Evolutionary conservation across 257 asterid genomes (phyloP), one percentile per base, ranked within the genome.

Genomic region (Sherardia arvensis): DNA sequence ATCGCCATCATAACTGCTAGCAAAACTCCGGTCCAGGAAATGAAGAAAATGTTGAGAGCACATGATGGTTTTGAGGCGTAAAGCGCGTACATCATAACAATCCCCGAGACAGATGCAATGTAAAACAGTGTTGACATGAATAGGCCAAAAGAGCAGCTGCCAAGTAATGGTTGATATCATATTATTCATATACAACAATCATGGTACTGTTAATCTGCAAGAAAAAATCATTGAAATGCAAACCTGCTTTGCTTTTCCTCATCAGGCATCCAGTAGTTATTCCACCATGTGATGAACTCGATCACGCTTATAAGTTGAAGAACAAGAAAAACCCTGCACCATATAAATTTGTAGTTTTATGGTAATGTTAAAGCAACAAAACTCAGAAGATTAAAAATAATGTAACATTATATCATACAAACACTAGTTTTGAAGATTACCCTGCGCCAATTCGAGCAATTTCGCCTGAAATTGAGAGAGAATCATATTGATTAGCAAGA

Each of bases 401-500:
- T 38, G 47, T 34, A 34, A 34, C n/a, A 34, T 7, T 34, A 34
- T 8, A 8, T 38, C 18, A 1, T 3, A 38, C 3, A 43, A 25
- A 20, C 23, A 43, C 8, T 36, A 64, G 38, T 27, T 32, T 59
- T 38, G 51, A 74, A 65, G 66, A 70, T 83, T 88, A 88, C 98
- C 98, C 98, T 79, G 95, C 98, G 6, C 98, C 98, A 65, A 91
- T 88, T 59, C 88, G 95, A 72, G 95, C 85, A 51, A 84, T 73
- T 80, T 88, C 98, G 60, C 98, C 98, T 91, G 88, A 82, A 75
- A 62, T 9, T 26, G 53, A 30, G 47, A 60, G 57, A 65, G 17
- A 11, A 40, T 20, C n/a, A 9, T 7, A n/a, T 53, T 15, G 25
- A 27, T 32, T 20, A 38, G 47, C 17, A 38, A 38, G n/a, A n/a